Conservation (phyloP, 2,329 filamentous ascomycete genomes). For the Trichoderma lentiforme region DNA sequence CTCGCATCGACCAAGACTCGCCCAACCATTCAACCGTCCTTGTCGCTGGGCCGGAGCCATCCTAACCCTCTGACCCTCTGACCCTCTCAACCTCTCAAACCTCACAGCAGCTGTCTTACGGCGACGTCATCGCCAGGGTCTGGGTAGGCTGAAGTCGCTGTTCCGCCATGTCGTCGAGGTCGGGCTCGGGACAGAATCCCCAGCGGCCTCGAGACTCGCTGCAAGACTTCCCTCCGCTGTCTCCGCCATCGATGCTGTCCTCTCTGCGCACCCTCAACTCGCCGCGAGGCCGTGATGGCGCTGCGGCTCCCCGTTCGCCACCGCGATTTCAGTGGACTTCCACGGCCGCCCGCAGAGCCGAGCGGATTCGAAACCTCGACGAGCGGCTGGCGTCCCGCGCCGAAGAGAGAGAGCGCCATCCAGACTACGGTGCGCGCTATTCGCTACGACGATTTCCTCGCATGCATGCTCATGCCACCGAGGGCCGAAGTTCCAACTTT, state of each 20-base stretch:
- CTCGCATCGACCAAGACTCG: neutral
- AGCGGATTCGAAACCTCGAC: constrained; percentile 36
- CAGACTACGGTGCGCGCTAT: constrained; percentile 29
- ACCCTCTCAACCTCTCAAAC: neutral
- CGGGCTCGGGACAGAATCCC: constrained; percentile 31
- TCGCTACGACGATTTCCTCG: constrained; percentile 26
- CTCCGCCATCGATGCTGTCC: constrained; percentile 29
- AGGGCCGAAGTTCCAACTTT: constrained; percentile 28
- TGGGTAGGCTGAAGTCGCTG: neutral
- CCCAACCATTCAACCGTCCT: neutral
- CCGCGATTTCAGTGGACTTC: constrained; percentile 26
- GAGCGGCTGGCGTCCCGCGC: constrained; percentile 26
- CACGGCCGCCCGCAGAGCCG: constrained; percentile 31
- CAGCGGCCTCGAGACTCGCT: constrained; percentile 31
- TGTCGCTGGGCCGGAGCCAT: neutral
- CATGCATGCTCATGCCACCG: constrained; percentile 25
- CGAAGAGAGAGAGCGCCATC: constrained; percentile 29
- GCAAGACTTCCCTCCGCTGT: constrained; percentile 34
- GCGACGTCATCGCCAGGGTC: neutral
- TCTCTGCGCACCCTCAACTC: constrained; percentile 32
- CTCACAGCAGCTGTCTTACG: neutral
- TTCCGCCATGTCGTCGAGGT: constrained; percentile 33
- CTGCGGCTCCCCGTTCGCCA: constrained; percentile 21
- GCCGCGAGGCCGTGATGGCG: constrained; percentile 30
- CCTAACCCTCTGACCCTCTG: neutral